A percentile compares a stretch with the other conserved stretches of the same genome.
These are phyloP conservation scores for Suillus weaverae DNA, from an alignment of 768 basidiomycete species.

Conservation along the genomic window DNA sequence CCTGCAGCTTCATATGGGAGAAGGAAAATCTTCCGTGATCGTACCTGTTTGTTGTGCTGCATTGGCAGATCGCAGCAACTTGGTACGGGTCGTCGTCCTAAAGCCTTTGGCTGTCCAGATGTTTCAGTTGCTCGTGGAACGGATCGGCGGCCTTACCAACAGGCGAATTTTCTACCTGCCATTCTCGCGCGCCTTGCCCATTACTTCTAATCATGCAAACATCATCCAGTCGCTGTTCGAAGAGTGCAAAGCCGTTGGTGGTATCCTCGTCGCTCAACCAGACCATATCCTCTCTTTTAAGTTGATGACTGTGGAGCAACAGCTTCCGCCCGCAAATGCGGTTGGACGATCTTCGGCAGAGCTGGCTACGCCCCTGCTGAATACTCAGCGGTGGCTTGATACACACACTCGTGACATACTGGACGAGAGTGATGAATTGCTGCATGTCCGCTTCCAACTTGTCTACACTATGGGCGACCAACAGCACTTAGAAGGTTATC, in stretches of 20 bases:
- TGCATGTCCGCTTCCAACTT: slow-evolving; percentile 47
- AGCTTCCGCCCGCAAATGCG: slow-evolving; percentile 6
- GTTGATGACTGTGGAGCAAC: slow-evolving; percentile 39
- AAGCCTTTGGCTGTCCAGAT: slow-evolving; percentile 33
- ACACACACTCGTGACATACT: slow-evolving; percentile 27
- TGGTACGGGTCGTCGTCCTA: slow-evolving; percentile 35
- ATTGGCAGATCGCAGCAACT: slow-evolving; percentile 27
- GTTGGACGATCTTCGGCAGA: background rate
- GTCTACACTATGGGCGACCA: slow-evolving; percentile 45
- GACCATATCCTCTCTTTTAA: slow-evolving; percentile 52
- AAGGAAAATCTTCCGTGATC: slow-evolving; percentile 49
- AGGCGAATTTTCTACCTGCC: slow-evolving; percentile 35
- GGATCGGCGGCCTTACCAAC: slow-evolving; percentile 33
- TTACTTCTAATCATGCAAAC: slow-evolving; percentile 21
- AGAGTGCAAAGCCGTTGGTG: slow-evolving; percentile 37
- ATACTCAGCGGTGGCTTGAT: slow-evolving; percentile 25
- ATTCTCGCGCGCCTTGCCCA: slow-evolving; percentile 27
- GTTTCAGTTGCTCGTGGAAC: slow-evolving; percentile 33
- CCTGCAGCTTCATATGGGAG: slow-evolving; percentile 56
- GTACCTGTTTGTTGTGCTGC: slow-evolving; percentile 28
- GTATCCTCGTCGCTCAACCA: slow-evolving; percentile 47
- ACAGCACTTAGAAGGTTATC: slow-evolving; percentile 37
- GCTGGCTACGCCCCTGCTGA: slow-evolving; percentile 20
- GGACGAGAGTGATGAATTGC: slow-evolving; percentile 35
- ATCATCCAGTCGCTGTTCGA: slow-evolving; percentile 10